phyloP scores from a whole-genome alignment of 169 alveolate species.

The Pseudocohnilembus persalinus region DNA sequence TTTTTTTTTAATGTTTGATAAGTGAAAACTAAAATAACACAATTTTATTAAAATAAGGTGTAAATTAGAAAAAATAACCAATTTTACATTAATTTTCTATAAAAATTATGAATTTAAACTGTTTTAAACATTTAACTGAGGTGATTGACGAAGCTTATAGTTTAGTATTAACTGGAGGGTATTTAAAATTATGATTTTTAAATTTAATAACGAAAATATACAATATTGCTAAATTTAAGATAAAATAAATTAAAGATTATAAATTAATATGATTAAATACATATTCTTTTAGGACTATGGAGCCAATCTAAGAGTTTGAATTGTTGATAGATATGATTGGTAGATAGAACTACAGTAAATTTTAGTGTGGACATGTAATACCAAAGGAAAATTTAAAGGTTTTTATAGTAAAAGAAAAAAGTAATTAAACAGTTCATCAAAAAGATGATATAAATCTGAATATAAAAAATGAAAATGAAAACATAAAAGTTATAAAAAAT shows the following conservation, averaged over 20 bases:
- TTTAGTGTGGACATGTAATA: constrained; percentile 30
- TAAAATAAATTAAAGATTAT: too few species aligned
- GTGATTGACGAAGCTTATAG: not conserved
- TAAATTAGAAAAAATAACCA: too few species aligned
- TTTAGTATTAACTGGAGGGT: constrained; percentile 19
- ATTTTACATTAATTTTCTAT: not conserved
- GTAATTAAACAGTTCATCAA: not conserved
- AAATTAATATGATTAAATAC: too few species aligned
- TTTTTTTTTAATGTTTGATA: not conserved
- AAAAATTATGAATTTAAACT: not conserved
- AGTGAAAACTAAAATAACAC: not conserved
- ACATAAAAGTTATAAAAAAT: constrained; percentile 1
- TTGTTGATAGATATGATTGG: constrained; percentile 37
- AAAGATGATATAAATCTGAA: constrained; percentile 62
- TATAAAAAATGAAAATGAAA: constrained; percentile 44
- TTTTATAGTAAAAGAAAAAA: constrained; percentile 14
- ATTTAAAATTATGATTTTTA: too few species aligned
- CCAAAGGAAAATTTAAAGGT: constrained; percentile 20
- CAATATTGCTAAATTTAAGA: too few species aligned
- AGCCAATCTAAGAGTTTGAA: constrained; percentile 73
- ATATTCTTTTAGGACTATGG: constrained; percentile 51
- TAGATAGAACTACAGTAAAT: not conserved
- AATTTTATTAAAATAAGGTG: not conserved
- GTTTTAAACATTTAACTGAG: not conserved
- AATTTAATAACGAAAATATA: too few species aligned